Base-by-base conservation (phyloP, 75 land plant genomes). In the Cupressus sempervirens region DNA sequence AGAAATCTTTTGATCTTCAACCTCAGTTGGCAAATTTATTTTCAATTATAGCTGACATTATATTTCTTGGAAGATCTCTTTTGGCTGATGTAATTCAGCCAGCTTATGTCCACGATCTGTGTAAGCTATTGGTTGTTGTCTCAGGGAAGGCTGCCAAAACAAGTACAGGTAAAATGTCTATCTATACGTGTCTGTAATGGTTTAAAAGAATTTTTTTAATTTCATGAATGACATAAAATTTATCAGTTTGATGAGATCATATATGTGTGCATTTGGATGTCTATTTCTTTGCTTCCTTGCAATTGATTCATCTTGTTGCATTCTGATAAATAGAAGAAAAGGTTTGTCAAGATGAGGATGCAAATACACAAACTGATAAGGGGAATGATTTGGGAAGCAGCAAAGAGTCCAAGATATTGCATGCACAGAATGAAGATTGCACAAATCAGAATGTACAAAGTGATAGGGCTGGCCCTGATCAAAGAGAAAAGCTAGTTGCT, bases 71-170 rank as follows among this genome's bases (percentile, higher is more conserved):
- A 40, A 97, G 99, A 86, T 94, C 99, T 86, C 89, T 97, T 3
- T 85, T 97, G 84, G 95, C 96, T 23, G 99, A 94, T 74, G 91
- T 94, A 46, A 90, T 97, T 34, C 91, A 94, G 85, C 88, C 90
- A 36, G 90, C 96, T 50, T 92, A 93, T 84, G 85, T 95, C 38
- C 93, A 90, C 84, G 99, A 95, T 53, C 91, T 97, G 5, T 97
- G 99, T 90, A 93, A 89, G 80, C 89, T 93, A 76, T 86, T 97
- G 85, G 94, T 95, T 35, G 91, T 93, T 50, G 88, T 93, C 45
- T 91, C 98, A 70, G 84, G 83, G 87, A 97, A 95, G 88, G 97
- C 90, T 90, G 95, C 97, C 15, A 92, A 90, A 83, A 82, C 88
- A 74, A 82, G 88, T 86, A 50, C 86, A 86, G 96, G 96, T 96